phyloP scores from a whole-genome alignment of 805 yeast genomes.

The Maudiozyma pseudohumilis region DNA sequence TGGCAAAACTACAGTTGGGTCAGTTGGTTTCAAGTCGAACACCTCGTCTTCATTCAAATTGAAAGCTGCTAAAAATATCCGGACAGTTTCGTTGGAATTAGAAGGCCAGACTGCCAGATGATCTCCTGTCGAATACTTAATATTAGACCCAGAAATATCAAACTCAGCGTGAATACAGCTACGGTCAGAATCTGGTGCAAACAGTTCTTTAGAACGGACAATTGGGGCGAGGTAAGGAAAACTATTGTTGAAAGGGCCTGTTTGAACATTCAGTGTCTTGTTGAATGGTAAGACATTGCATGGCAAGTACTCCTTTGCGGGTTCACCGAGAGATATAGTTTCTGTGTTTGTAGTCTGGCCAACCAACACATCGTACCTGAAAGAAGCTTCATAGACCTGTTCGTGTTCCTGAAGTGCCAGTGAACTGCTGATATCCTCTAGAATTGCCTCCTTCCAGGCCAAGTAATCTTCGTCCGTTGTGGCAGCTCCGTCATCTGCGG shows the following conservation, averaged over 20 bases:
- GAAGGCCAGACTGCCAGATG: slow-evolving; percentile 94
- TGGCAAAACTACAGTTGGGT: slow-evolving; percentile 53
- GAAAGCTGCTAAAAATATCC: slow-evolving; percentile 53
- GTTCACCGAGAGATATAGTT: slow-evolving; percentile 72
- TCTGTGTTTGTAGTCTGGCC: slow-evolving; percentile 18
- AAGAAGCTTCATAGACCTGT: slow-evolving; percentile 66
- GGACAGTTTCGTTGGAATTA: slow-evolving; percentile 66
- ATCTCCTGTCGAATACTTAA: slow-evolving; percentile 90
- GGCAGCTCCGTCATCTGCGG: slow-evolving; percentile 93
- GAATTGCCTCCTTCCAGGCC: slow-evolving; percentile 79
- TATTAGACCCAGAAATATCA: slow-evolving; percentile 63
- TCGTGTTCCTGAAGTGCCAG: slow-evolving; percentile 68
- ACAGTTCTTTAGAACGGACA: slow-evolving; percentile 55
- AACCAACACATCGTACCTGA: slow-evolving; percentile 34
- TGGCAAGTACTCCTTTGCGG: slow-evolving; percentile 47
- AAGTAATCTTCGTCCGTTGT: slow-evolving; percentile 91
- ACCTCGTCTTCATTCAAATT: slow-evolving; percentile 44
- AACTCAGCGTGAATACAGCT: slow-evolving; percentile 87
- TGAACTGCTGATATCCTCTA: slow-evolving; percentile 54
- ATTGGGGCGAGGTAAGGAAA: slow-evolving; percentile 82
- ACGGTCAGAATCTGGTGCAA: slow-evolving; percentile 46
- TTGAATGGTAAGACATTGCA: slow-evolving; percentile 27
- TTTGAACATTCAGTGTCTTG: slow-evolving; percentile 31
- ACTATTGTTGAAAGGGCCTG: slow-evolving; percentile 73
- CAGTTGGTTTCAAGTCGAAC: slow-evolving; percentile 56